Conservation (phyloP, 1,284 basidiomycete genomes). For the Papiliotrema fonsecae region DNA sequence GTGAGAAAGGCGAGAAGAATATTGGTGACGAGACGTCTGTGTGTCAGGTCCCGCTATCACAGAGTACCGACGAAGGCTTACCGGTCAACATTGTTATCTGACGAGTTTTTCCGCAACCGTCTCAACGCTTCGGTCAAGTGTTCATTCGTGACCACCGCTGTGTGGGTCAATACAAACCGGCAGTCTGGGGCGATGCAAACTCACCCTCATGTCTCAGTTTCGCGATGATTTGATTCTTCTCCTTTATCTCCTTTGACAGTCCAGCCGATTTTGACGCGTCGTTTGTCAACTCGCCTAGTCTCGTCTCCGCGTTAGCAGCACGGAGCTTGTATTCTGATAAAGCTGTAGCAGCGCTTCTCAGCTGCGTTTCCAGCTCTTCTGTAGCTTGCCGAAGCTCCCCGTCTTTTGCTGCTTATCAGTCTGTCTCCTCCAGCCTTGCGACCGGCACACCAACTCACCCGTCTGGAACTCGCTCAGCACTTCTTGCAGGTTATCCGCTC, state of each 20-base stretch:
- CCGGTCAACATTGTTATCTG: slow-evolving; percentile 83
- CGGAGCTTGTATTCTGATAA: slow-evolving; percentile 81
- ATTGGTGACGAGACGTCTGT: slow-evolving; percentile 84
- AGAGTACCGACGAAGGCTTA: slow-evolving; percentile 21
- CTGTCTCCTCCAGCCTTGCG: not conserved
- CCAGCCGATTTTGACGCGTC: slow-evolving; percentile 62
- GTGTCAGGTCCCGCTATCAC: not conserved
- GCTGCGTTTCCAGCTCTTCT: slow-evolving; percentile 70
- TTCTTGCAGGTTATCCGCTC: slow-evolving; percentile 76
- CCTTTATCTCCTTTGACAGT: slow-evolving; percentile 85
- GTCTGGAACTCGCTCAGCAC: slow-evolving; percentile 93
- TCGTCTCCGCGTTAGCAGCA: slow-evolving; percentile 70
- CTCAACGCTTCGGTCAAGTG: slow-evolving; percentile 97
- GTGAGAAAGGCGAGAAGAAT: slow-evolving; percentile 87
- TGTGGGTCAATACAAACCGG: not conserved
- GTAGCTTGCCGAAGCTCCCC: slow-evolving; percentile 63
- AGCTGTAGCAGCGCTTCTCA: slow-evolving; percentile 64
- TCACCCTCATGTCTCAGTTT: slow-evolving; percentile 91
- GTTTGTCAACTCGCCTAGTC: slow-evolving; percentile 67
- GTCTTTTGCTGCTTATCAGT: slow-evolving; percentile 50
- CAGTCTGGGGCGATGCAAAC: slow-evolving; percentile 15
- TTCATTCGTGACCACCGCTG: slow-evolving; percentile 93
- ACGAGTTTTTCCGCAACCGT: slow-evolving; percentile 75
- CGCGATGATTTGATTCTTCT: slow-evolving; percentile 84
- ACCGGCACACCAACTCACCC: slow-evolving; percentile 59